A percentile compares a stretch with the other conserved stretches of the same genome.
Evolutionary conservation across 2,329 filamentous ascomycete species (phyloP).

Genomic region (Clarireedia monteithiana): DNA sequence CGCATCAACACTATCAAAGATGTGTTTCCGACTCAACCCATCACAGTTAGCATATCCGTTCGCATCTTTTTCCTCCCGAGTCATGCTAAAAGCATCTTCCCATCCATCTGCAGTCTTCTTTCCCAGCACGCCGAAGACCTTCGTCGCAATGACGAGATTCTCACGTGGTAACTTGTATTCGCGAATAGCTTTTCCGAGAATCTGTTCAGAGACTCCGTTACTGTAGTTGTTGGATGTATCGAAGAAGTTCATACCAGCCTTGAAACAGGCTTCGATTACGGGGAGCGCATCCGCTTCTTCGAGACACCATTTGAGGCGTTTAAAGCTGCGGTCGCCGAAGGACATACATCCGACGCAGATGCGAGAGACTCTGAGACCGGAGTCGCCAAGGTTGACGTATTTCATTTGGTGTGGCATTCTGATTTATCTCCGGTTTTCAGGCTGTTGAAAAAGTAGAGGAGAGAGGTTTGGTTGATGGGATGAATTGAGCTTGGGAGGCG

Average conservation of each 20-base stretch:
- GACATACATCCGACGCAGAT: constrained; percentile 45
- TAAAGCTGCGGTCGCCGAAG: constrained; percentile 31
- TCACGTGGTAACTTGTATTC: constrained; percentile 56
- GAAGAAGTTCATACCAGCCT: constrained; percentile 47
- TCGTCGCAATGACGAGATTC: constrained; percentile 59
- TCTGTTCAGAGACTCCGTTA: constrained; percentile 38
- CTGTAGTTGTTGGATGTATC: constrained; percentile 42
- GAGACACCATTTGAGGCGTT: constrained; percentile 4
- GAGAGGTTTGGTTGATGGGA: too few relatives aligned
- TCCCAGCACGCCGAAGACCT: constrained; percentile 37
- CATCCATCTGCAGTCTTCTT: constrained; percentile 6
- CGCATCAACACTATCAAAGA: constrained; percentile 56
- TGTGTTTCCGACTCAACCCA: constrained; percentile 54
- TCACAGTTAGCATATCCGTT: constrained; percentile 37
- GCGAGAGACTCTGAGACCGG: constrained; percentile 44
- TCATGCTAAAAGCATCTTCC: constrained; percentile 9
- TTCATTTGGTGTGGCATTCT: constrained; percentile 11
- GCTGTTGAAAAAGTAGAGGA: too few relatives aligned
- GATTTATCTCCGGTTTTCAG: neutral
- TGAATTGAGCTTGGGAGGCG: too few relatives aligned
- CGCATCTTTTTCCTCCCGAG: constrained; percentile 29
- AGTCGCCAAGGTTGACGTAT: constrained; percentile 32
- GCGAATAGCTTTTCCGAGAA: constrained; percentile 47
- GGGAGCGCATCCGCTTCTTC: constrained; percentile 35
- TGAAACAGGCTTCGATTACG: constrained; percentile 42